Evolutionary conservation across 345 rosid genomes (phyloP).

Genomic region (Boechera divaricarpa): DNA sequence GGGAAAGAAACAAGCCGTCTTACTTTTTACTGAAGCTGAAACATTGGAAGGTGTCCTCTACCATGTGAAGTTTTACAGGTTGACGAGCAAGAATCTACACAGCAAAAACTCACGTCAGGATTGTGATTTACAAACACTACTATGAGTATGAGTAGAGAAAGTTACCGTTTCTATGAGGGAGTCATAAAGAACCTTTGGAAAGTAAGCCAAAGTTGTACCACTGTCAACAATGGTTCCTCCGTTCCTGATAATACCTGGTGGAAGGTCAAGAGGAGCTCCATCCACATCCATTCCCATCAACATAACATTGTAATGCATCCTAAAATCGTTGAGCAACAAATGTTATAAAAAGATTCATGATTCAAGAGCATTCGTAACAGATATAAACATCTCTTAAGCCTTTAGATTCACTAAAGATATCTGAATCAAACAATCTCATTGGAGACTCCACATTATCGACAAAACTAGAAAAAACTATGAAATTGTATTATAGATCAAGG

Average conservation of each 20-base stretch:
- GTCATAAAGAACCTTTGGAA: conserved; percentile 62
- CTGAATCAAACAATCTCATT: too few species aligned
- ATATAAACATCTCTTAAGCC: too few species aligned
- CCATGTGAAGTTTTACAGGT: conserved; percentile 59
- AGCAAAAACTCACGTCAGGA: not conserved
- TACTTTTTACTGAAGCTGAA: conserved; percentile 63
- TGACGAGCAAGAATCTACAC: conserved; percentile 60
- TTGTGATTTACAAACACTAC: conserved; percentile 3
- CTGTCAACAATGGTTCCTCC: conserved; percentile 85
- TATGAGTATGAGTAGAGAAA: conserved; percentile 5
- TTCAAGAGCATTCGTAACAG: not conserved
- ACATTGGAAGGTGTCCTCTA: conserved; percentile 71
- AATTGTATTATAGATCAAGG: too few species aligned
- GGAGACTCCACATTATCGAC: too few species aligned
- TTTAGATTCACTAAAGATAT: too few species aligned
- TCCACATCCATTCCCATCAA: conserved; percentile 79
- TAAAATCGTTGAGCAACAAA: conserved; percentile 43
- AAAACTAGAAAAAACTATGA: too few species aligned
- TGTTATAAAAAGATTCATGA: conserved; percentile 28
- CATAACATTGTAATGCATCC: conserved; percentile 86
- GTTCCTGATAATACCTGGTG: conserved; percentile 53
- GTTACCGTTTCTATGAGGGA: conserved; percentile 59
- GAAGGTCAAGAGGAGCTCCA: conserved; percentile 55
- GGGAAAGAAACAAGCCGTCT: conserved; percentile 39
- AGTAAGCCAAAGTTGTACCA: conserved; percentile 94